phyloP scores from a whole-genome alignment of 192 early-diverging fungal species.

The Dissophora globulifera region DNA sequence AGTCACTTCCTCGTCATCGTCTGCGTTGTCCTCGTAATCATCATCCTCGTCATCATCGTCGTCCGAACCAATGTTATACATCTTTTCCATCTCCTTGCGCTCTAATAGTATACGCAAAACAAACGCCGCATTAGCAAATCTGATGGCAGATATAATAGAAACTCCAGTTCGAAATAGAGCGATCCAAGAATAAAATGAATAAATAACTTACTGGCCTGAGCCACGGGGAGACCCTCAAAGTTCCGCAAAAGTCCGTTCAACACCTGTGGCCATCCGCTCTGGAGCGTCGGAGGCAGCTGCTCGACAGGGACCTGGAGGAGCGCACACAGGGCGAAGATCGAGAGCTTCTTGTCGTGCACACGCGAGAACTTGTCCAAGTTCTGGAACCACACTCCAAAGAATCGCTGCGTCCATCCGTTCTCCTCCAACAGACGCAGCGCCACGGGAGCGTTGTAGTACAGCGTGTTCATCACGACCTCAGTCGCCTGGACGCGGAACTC shows the following conservation, averaged over 20 bases:
- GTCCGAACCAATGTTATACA: conserved; percentile 47
- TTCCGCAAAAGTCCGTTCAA: conserved; percentile 75
- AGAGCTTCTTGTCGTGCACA: conserved; percentile 96
- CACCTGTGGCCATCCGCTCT: conserved; percentile 78
- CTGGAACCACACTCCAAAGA: conserved; percentile 85
- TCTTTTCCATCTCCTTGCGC: conserved; percentile 48
- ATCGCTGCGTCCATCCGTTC: conserved; percentile 75
- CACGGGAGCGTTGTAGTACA: conserved; percentile 88
- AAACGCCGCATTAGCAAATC: too few species aligned
- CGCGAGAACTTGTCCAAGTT: conserved; percentile 79
- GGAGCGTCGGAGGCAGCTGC: conserved; percentile 77
- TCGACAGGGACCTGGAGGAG: conserved; percentile 77
- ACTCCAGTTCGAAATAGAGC: background rate
- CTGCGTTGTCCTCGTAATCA: conserved; percentile 65
- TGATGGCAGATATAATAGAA: background rate
- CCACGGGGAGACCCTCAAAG: conserved; percentile 82
- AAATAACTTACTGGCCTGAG: conserved; percentile 63
- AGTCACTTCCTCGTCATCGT: conserved; percentile 34
- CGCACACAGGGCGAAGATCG: conserved; percentile 80
- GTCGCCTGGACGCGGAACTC: conserved; percentile 80
- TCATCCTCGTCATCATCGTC: conserved; percentile 67
- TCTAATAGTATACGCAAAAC: conserved; percentile 6
- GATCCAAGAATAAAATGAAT: background rate
- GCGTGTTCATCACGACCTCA: conserved; percentile 84
- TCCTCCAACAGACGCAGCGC: conserved; percentile 84